Base-by-base conservation (phyloP, 2,329 filamentous ascomycete species). In the Apiospora phragmitis region DNA sequence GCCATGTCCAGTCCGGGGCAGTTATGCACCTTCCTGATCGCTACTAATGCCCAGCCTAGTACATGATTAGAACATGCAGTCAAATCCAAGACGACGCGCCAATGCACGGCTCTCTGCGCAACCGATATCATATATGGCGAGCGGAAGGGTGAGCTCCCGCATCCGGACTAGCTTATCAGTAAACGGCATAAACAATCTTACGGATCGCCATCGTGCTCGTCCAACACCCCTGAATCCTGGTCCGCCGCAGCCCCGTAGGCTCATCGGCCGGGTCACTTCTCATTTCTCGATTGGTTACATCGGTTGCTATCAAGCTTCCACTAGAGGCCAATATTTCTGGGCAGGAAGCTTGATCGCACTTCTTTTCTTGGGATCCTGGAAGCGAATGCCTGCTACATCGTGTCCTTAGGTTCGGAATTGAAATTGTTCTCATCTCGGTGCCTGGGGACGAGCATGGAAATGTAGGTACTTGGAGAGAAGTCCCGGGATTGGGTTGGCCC, bases 331-430 rank as follows among this genome's bases (percentile, higher is more conserved):
- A n/a, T 38, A 38, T 4, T 38, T 32, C 9, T 35, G 55, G 29
- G 29, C 55, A n/a, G 55, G 55, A 62, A 62, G 55, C 55, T 62
- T 62, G 55, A 38, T 62, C 55, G n/a, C 55, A 62, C 55, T 6
- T 62, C 55, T 38, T 24, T 35, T 18, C 6, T 21, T 29, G 16
- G 4, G 11, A 35, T 6, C 29, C 29, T 18, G 5, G 35, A 16
- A 59, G 32, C 11, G 29, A 21, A 11, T 3, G 16, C 7, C 26
- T 55, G 49, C 26, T 32, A 32, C 49, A 14, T 55, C 49, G 12
- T 16, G 26, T 32, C 24, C 26, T 29, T 12, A 55, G 49, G 49
- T 26, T 55, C 14, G 49, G 49, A 16, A 4, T 18, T 55, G 7
- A 55, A 26, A 29, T 55, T 55, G 49, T 6, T 16, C 12, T 29